A percentile compares a stretch with the other conserved stretches of the same genome.
phyloP scores from a whole-genome alignment of 371 early-diverging fungal genomes.

The Basidiobolus meristosporus region DNA sequence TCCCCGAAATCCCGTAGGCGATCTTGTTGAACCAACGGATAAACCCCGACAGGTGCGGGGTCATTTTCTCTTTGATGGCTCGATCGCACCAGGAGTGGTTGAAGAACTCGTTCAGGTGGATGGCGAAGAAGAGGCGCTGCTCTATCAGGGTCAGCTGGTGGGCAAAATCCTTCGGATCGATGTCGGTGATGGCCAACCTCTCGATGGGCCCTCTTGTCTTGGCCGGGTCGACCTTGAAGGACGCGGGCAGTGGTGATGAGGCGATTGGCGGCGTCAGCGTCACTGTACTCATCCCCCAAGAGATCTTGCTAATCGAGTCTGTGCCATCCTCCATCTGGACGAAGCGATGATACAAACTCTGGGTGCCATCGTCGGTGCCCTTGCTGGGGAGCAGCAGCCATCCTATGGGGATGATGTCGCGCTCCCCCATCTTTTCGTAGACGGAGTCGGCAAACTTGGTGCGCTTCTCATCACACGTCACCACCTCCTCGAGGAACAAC shows the following conservation, averaged over 20 bases:
- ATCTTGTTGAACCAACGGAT: slow-evolving; percentile 41
- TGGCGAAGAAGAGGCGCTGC: slow-evolving; percentile 23
- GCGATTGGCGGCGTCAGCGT: no score
- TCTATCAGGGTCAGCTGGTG: slow-evolving; percentile 40
- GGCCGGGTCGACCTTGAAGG: neutral
- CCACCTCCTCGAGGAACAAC: neutral
- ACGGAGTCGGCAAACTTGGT: neutral
- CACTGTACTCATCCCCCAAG: no score
- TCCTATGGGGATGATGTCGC: neutral
- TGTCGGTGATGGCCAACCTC: no score
- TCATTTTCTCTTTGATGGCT: slow-evolving; percentile 4
- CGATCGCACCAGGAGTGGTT: slow-evolving; percentile 18
- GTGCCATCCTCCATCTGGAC: neutral
- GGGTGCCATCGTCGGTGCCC: no score
- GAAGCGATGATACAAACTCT: neutral
- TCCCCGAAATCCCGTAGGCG: slow-evolving; percentile 26
- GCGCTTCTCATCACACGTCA: neutral
- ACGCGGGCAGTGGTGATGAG: no score
- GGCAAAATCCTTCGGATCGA: slow-evolving; percentile 20
- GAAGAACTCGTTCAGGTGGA: slow-evolving; percentile 27
- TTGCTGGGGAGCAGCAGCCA: neutral
- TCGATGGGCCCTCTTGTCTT: no score
- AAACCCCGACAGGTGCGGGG: slow-evolving; percentile 20
- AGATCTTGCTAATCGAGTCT: no score
- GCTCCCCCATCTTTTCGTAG: neutral